phyloP scores from a whole-genome alignment of 176 grass and related monocot genomes.

The Dendrocalamus sinicus region DNA sequence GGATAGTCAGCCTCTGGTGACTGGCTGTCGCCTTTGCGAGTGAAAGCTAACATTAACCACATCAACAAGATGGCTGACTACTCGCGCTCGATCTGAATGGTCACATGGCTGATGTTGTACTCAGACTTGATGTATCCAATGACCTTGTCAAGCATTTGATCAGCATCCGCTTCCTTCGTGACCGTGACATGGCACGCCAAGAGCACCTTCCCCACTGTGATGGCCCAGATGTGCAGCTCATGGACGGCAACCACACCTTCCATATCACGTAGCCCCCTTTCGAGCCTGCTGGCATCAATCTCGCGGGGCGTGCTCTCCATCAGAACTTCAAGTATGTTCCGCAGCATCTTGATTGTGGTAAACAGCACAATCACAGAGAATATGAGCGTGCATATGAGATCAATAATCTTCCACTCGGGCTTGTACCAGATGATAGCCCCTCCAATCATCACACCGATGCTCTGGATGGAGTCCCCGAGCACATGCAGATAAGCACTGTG shows the following conservation, averaged over 20 bases:
- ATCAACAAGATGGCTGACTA: slow-evolving; percentile 36
- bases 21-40: neutral
- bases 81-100: slow-evolving; percentile 91
- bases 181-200: slow-evolving; percentile 93
- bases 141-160: slow-evolving; percentile 82
- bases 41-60: neutral
- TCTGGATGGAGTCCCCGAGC: slow-evolving; percentile 91
- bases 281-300: slow-evolving; percentile 79
- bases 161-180: slow-evolving; percentile 62
- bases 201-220: slow-evolving; percentile 95
- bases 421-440: slow-evolving; percentile 99
- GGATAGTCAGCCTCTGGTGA: neutral
- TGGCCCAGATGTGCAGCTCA: slow-evolving; percentile 98
- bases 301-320: slow-evolving; percentile 97
- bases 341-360: slow-evolving; percentile 85
- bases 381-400: slow-evolving; percentile 95
- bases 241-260: slow-evolving; percentile 82
- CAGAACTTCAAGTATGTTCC: slow-evolving; percentile 88
- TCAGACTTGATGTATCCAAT: slow-evolving; percentile 90
- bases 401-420: slow-evolving; percentile 97
- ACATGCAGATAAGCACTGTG: slow-evolving; percentile 97
- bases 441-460: slow-evolving; percentile 91
- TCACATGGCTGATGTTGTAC: slow-evolving; percentile 98
- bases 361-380: slow-evolving; percentile 90
- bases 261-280: slow-evolving; percentile 77